Evolutionary conservation across 805 yeast genomes (phyloP).

Genomic region (Wickerhamomyces silvicola): DNA sequence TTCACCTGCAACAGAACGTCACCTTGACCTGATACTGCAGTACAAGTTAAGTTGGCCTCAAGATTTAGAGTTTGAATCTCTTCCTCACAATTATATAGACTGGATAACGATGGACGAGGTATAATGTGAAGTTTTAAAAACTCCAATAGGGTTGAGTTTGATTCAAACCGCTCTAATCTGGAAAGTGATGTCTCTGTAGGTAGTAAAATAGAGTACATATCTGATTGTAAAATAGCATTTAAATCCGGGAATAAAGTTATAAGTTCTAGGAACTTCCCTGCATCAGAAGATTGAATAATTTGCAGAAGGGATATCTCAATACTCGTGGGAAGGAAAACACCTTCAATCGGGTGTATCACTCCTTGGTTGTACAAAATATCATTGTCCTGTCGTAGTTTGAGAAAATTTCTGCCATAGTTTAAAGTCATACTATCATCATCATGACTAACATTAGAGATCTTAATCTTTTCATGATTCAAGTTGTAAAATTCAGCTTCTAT

Average conservation of each 20-base stretch:
- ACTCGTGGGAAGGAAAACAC: conserved; percentile 49
- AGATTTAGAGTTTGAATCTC: conserved; percentile 38
- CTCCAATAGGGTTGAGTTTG: conserved; percentile 38
- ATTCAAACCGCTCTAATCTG: conserved; percentile 41
- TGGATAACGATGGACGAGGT: conserved; percentile 45
- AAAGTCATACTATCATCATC: conserved; percentile 17
- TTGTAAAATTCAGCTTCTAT: conserved; percentile 22
- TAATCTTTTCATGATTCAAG: conserved; percentile 22
- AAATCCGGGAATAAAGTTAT: conserved; percentile 39
- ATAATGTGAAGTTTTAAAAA: conserved; percentile 66
- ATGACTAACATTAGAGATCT: conserved; percentile 8
- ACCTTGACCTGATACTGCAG: conserved; percentile 31
- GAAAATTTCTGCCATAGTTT: conserved; percentile 16
- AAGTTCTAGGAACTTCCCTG: conserved; percentile 39
- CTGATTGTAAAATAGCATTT: conserved; percentile 33
- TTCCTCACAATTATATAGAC: conserved; percentile 42
- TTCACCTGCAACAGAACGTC: conserved; percentile 32
- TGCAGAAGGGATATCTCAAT: conserved; percentile 49
- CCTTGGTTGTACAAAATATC: conserved; percentile 82
- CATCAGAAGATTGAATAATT: conserved; percentile 48
- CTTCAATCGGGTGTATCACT: conserved; percentile 65
- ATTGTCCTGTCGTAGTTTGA: conserved; percentile 29
- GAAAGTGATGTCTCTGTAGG: conserved; percentile 58
- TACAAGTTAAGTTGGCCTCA: conserved; percentile 38
- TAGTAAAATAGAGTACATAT: conserved; percentile 56